phyloP scores from a whole-genome alignment of 2,329 filamentous ascomycete species.

The Trichoderma harzianum region DNA sequence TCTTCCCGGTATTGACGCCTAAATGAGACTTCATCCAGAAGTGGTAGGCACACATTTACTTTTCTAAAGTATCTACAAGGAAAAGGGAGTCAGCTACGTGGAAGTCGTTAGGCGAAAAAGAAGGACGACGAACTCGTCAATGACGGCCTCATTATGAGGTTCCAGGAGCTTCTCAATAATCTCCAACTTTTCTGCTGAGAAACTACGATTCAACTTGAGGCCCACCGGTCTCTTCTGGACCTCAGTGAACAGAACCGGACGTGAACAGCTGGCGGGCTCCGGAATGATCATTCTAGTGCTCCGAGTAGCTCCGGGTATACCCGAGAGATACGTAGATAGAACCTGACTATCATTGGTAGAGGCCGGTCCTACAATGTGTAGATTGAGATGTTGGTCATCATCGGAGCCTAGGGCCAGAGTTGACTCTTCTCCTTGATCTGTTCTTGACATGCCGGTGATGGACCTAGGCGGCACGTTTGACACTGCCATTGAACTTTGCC shows the following conservation, averaged over 20 bases:
- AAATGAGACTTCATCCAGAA: constrained; percentile 55
- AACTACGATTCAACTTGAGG: constrained; percentile 35
- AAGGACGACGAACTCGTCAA: constrained; percentile 37
- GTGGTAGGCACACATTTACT: constrained; percentile 58
- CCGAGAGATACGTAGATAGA: constrained; percentile 54
- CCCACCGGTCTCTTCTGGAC: constrained; percentile 47
- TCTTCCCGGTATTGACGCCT: constrained; percentile 43
- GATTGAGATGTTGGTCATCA: constrained; percentile 40
- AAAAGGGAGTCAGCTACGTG: constrained; percentile 27
- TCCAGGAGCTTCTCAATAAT: constrained; percentile 58
- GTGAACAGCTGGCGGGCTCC: constrained; percentile 30
- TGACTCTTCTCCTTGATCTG: constrained; percentile 22
- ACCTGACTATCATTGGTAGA: constrained; percentile 59
- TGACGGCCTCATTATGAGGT: constrained; percentile 48
- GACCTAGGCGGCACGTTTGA: not conserved
- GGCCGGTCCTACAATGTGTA: constrained; percentile 58
- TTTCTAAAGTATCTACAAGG: constrained; percentile 49
- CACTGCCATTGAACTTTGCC: not conserved
- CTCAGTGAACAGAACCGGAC: constrained; percentile 45
- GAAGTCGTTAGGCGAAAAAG: not conserved
- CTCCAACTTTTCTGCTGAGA: constrained; percentile 47
- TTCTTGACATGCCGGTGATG: not conserved
- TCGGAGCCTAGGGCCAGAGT: constrained; percentile 30
- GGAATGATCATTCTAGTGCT: constrained; percentile 32
- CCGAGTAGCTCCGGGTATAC: constrained; percentile 30